Base-by-base conservation (phyloP, 2,329 filamentous ascomycete species). In the Fonsecaea monophora region DNA sequence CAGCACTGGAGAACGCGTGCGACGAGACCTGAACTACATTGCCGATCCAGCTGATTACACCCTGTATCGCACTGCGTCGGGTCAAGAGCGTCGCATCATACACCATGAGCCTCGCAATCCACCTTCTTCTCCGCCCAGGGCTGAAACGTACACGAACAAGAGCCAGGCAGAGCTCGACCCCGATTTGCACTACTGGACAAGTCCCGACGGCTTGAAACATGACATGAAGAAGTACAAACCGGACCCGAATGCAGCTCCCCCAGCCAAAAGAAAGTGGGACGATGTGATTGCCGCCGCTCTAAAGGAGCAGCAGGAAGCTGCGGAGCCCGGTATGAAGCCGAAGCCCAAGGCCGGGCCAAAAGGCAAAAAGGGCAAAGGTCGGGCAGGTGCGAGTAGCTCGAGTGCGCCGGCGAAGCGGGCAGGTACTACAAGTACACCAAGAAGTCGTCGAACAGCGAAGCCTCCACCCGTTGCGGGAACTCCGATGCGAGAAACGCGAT, bases 161-260 rank as follows among this genome's bases (percentile, higher is more conserved):
- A 40, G 37, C 37, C 25, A 40, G 12, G 9, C 18, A 2, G 55
- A 40, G 8, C 34, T 40, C 35, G 32, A 58, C 25, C 55, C 35
- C 12, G 8, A 45, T 30, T 6, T 42, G 37, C 55, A 58, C 15
- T 30, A 58, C 45, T 38, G 25, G 25, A 40, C 37, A 13, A 40
- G 55, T 15, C n/a, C 37, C 8, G 37, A 25, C n/a, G 55, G 55
- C 18, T 13, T 45, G 55, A 58, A 58, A 40, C 9, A 30, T 18
- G 35, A 37, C 37, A 38, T 58, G 55, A 38, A 40, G 21, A 18
- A 21, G 13, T 58, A 42, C 15, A 13, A 9, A 7, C 15, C 55
- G 13, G 38, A 58, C 45, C 35, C 35, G 12, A 42, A 58, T 42
- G 13, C 18, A 15, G 7, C 57, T 6, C 38, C 40, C 5, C 40